phyloP scores from a whole-genome alignment of 306 rosid species.

The Canavalia gladiata region DNA sequence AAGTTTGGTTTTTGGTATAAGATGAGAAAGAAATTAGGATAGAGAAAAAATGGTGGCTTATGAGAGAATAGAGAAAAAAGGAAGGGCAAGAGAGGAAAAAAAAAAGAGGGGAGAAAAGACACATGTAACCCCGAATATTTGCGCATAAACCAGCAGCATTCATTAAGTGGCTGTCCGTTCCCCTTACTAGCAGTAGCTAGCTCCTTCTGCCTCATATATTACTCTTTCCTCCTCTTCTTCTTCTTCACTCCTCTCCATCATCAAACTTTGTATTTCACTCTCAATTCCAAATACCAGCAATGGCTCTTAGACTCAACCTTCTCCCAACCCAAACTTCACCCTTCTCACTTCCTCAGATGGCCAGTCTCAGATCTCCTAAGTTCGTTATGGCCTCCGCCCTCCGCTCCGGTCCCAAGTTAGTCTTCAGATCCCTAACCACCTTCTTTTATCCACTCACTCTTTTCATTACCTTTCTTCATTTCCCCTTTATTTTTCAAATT shows the following conservation, averaged over 20 bases:
- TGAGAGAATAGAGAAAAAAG: not conserved
- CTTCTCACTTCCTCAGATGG: slow-evolving; percentile 67
- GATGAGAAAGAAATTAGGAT: no score
- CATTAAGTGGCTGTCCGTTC: not conserved
- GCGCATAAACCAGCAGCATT: not conserved
- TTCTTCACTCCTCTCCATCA: not conserved
- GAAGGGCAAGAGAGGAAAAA: not conserved
- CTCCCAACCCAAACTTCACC: slow-evolving; percentile 59
- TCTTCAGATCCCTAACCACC: slow-evolving; percentile 18
- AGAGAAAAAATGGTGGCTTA: no score
- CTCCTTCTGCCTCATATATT: not conserved
- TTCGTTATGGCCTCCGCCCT: slow-evolving; percentile 90
- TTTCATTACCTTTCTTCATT: not conserved
- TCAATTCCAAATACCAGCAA: not conserved
- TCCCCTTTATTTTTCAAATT: no score
- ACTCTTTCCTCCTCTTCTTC: not conserved
- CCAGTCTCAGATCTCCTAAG: slow-evolving; percentile 83
- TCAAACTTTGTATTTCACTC: not conserved
- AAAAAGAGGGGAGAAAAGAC: not conserved
- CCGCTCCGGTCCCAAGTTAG: slow-evolving; percentile 74
- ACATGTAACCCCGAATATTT: not conserved
- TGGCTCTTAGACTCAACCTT: slow-evolving; percentile 71
- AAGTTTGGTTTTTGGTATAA: no score
- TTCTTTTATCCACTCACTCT: not conserved
- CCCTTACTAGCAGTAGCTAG: not conserved